Evolutionary conservation across 805 yeast species (phyloP).

Genomic region (Saccharomyces kudriavzevii): DNA sequence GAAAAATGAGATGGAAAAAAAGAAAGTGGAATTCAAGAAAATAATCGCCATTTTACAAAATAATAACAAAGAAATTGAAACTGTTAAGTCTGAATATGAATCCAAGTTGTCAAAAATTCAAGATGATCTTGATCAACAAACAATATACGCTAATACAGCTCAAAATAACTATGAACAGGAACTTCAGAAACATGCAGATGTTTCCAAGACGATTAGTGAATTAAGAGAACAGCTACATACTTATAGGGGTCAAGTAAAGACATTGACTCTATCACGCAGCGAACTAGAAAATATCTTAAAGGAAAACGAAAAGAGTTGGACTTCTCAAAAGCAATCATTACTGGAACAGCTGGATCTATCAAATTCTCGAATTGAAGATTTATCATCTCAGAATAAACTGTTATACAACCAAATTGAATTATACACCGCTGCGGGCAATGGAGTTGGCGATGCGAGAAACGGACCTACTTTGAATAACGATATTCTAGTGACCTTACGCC

Average conservation of each 20-base stretch:
- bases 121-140: constrained; percentile 38
- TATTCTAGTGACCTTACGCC: constrained; percentile 54
- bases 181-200: constrained; percentile 46
- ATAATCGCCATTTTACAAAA: constrained; percentile 28
- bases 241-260: constrained; percentile 23
- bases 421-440: constrained; percentile 15
- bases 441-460: background rate
- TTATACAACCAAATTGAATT: constrained; percentile 60
- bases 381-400: constrained; percentile 59
- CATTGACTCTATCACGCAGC: constrained; percentile 23
- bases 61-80: constrained; percentile 18
- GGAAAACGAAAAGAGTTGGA: constrained; percentile 39
- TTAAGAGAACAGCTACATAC: constrained; percentile 34
- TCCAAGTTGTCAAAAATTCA: constrained; percentile 26
- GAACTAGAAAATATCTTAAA: constrained; percentile 29
- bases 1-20: constrained; percentile 21
- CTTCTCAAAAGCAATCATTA: constrained; percentile 33
- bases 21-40: constrained; percentile 15
- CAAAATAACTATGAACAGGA: constrained; percentile 51
- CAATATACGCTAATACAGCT: constrained; percentile 38
- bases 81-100: constrained; percentile 22
- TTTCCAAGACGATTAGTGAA: constrained; percentile 34
- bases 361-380: constrained; percentile 42
- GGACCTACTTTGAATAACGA: constrained; percentile 34
- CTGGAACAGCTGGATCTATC: constrained; percentile 43